A percentile compares a stretch with the other conserved stretches of the same genome.
phyloP scores from a whole-genome alignment of 257 asterid genomes.

The Solanum pimpinellifolium region DNA sequence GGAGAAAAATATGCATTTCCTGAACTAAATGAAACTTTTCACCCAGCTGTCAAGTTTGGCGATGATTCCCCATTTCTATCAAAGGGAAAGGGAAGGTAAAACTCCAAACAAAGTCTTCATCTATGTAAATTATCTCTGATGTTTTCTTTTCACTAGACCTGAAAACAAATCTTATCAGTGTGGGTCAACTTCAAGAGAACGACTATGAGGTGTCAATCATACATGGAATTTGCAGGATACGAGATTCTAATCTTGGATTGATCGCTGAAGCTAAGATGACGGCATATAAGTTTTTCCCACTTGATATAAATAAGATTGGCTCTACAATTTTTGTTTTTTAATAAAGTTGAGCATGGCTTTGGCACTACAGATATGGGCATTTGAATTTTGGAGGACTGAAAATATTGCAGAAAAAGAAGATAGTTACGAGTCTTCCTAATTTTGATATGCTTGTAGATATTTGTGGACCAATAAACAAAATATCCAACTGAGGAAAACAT shows the following conservation, averaged over 20 bases:
- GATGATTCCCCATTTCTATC: not conserved
- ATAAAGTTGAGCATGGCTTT: not conserved
- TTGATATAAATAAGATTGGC: not conserved
- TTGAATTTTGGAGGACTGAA: not conserved
- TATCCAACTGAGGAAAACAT: not conserved
- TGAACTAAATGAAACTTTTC: not conserved
- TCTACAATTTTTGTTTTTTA: not conserved
- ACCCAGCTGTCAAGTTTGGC: not conserved
- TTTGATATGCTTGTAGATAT: too few species aligned
- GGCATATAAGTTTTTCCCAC: not conserved
- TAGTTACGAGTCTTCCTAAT: too few species aligned
- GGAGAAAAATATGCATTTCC: not conserved
- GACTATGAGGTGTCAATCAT: not conserved
- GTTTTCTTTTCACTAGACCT: too few species aligned
- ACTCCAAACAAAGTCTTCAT: too few species aligned
- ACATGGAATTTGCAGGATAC: not conserved
- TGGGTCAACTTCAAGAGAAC: slow-evolving; percentile 6
- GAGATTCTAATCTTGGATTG: not conserved
- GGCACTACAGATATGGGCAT: not conserved
- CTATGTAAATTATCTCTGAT: too few species aligned
- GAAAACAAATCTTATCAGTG: too few species aligned
- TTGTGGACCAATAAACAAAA: too few species aligned
- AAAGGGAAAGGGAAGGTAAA: not conserved
- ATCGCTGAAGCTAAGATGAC: not conserved
- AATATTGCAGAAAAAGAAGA: too few species aligned